Conservation (phyloP, 495 filamentous ascomycete species). For the Tuber calosporum region DNA sequence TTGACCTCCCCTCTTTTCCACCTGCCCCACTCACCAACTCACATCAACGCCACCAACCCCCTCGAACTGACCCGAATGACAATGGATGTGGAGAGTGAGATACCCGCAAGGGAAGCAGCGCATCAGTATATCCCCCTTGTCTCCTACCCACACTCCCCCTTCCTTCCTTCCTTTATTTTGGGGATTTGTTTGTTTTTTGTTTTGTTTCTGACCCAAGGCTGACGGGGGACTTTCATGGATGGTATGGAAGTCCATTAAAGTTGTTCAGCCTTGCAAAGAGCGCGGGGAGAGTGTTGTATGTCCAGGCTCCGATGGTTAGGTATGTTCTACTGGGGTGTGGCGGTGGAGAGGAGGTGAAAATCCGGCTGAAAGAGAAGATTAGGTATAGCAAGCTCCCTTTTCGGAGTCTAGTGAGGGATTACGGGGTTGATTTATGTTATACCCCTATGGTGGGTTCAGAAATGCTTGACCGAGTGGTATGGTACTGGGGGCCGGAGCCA, state of each 20-base stretch:
- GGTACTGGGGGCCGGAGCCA: not conserved
- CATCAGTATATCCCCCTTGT: constrained; percentile 22
- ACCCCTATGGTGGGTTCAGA: constrained; percentile 53
- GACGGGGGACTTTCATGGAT: not conserved
- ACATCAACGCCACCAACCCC: not conserved
- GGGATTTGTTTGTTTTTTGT: constrained; percentile 9
- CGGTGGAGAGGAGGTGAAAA: not conserved
- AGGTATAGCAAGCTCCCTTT: constrained; percentile 53
- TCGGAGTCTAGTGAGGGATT: constrained; percentile 53
- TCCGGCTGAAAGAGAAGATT: constrained; percentile 2
- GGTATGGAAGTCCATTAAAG: constrained; percentile 49
- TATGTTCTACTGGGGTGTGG: constrained; percentile 41
- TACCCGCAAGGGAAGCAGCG: constrained; percentile 24
- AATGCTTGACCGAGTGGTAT: not conserved
- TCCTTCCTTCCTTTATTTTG: not conserved
- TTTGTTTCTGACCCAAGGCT: not conserved
- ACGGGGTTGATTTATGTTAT: constrained; percentile 58
- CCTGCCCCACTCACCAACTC: not conserved
- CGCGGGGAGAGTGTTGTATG: constrained; percentile 50
- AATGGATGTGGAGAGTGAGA: constrained; percentile 14
- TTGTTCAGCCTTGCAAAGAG: constrained; percentile 53
- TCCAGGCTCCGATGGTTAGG: constrained; percentile 63
- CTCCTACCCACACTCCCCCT: constrained; percentile 1
- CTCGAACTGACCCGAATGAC: constrained; percentile 12
- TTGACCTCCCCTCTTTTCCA: constrained; percentile 3